Evolutionary conservation across 768 basidiomycete species (phyloP).

Genomic region (Pulveroboletus ravenelii): DNA sequence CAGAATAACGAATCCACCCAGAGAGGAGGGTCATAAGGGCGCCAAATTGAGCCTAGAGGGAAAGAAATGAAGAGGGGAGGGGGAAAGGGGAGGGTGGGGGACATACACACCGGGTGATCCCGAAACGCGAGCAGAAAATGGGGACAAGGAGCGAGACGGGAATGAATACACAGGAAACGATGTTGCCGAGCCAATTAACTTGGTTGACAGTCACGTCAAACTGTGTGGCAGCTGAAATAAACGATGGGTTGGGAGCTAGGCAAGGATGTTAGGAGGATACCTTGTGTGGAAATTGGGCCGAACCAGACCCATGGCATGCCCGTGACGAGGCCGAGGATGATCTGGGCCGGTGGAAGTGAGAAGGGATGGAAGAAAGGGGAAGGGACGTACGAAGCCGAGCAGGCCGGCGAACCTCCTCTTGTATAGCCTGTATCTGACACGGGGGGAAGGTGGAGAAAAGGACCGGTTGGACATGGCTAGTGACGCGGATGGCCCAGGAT

Average conservation of each 20-base stretch:
- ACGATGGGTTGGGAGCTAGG: not conserved
- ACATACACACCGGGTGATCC: constrained; percentile 60
- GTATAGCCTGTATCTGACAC: constrained; percentile 55
- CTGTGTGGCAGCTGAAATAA: constrained; percentile 48
- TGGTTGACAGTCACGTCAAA: constrained; percentile 66
- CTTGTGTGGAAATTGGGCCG: constrained; percentile 70
- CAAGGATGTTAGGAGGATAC: constrained; percentile 33
- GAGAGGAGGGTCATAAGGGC: constrained; percentile 51
- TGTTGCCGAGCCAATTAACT: constrained; percentile 80
- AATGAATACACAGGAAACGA: constrained; percentile 57
- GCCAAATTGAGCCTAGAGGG: constrained; percentile 60
- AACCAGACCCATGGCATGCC: constrained; percentile 81
- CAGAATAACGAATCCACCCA: constrained; percentile 75
- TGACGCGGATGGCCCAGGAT: not conserved
- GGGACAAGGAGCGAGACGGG: constrained; percentile 60
- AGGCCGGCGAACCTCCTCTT: constrained; percentile 64
- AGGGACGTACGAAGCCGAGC: constrained; percentile 45
- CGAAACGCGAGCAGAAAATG: constrained; percentile 50
- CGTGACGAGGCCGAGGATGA: constrained; percentile 55
- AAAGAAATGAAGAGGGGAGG: not conserved
- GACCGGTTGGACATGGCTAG: not conserved
- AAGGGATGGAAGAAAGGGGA: not conserved
- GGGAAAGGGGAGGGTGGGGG: not conserved
- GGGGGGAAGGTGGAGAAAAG: not conserved
- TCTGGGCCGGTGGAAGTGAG: constrained; percentile 31